Evolutionary conservation across 139 green algal species (phyloP).

Genomic region (Chlamydomonas applanata): DNA sequence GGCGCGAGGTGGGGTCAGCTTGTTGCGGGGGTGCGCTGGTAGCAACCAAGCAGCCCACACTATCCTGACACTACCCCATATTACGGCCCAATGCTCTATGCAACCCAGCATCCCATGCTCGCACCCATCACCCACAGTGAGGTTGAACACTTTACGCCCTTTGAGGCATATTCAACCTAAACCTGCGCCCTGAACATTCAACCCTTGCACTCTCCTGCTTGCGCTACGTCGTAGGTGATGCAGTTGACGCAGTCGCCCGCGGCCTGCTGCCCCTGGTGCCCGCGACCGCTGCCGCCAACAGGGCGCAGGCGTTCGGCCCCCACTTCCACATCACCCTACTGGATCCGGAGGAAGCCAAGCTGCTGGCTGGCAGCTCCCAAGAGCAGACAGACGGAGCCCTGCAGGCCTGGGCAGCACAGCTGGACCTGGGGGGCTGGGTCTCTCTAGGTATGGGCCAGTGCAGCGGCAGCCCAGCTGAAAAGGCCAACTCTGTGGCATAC

Average conservation of each 20-base stretch:
- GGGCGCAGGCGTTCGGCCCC: neutral
- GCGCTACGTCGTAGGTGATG: neutral
- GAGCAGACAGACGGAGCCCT: neutral
- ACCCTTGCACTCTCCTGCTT: too few species aligned
- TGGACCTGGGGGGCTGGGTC: constrained; percentile 8
- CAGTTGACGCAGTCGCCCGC: constrained; percentile 18
- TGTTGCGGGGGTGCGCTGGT: too few species aligned
- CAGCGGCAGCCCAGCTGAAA: neutral
- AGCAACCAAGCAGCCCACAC: too few species aligned
- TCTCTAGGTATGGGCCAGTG: constrained; percentile 15
- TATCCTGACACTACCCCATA: too few species aligned
- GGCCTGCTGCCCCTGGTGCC: neutral
- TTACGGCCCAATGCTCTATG: too few species aligned
- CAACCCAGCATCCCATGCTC: too few species aligned
- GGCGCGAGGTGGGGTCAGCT: too few species aligned
- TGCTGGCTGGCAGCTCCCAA: neutral
- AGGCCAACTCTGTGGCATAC: neutral
- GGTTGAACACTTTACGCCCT: too few species aligned
- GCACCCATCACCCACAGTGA: too few species aligned
- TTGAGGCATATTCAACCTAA: too few species aligned
- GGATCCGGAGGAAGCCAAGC: constrained; percentile 14
- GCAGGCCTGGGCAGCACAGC: constrained; percentile 7
- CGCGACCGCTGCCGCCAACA: neutral
- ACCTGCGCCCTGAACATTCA: too few species aligned
- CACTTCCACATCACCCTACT: constrained; percentile 33